Base-by-base conservation (phyloP, 352 stramenopile species). In the Phytophthora fragariae region DNA sequence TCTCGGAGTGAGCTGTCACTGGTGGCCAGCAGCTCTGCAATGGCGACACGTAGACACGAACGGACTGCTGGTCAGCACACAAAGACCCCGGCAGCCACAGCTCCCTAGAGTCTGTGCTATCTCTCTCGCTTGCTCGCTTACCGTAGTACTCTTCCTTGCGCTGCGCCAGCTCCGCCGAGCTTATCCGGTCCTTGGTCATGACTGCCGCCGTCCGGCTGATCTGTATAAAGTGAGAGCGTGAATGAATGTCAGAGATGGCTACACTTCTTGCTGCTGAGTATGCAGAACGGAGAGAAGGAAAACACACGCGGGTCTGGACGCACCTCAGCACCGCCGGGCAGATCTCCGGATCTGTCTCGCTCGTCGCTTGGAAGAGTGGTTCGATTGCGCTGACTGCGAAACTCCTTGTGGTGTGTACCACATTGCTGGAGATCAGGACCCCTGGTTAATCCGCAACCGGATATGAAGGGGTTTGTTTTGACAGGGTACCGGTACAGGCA, bases 121-220 rank as follows among this genome's bases (percentile, higher is more conserved):
- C 19, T 29, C n/a, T 27, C 7, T 53, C 19, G 2, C 17, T 19
- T 10, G 5, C n/a, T 57, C 19, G 37, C 62, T 46, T n/a, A 86
- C 82, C 80, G 56, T 88, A 90, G 54, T 90, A 90, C 35, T 90
- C 82, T 19, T 82, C 73, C 54, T 85, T 85, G 33, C 76, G 79
- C 57, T 80, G 79, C 37, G 66, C 79, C 54, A 86, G 57, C 65
- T 86, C 81, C 39, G 60, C 65, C 17, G 59, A 74, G 58, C 83
- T 83, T 68, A 90, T 82, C 7, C 65, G 59, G 57, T 79, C 75
- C 59, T 82, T 82, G 46, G 64, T 55, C 75, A 82, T 82, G 46
- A 21, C 37, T 74, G 44, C 54, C 29, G 60, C 24, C 47, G 58
- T 68, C 49, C 52, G 50, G 64, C 63, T 57, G 58, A 47, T 68